A percentile compares a stretch with the other conserved stretches of the same genome.
These are phyloP conservation scores for Diaporthe velutina DNA, from an alignment of 2,329 filamentous ascomycete genomes.

Conservation along the genomic window DNA sequence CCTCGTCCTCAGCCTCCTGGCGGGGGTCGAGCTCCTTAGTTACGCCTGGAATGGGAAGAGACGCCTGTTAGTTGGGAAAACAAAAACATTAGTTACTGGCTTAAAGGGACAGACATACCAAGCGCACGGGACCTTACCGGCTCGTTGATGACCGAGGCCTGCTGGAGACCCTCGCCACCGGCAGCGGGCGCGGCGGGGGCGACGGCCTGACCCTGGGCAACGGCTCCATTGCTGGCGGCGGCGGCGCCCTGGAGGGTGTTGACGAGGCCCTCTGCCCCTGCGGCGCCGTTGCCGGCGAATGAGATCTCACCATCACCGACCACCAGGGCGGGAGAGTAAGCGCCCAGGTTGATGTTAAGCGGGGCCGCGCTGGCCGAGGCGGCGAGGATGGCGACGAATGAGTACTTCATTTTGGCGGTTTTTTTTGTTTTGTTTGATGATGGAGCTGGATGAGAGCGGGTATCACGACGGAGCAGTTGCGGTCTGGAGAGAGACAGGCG, in stretches of 20 bases:
- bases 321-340: slow-evolving; percentile 64
- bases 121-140: slow-evolving; percentile 31
- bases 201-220: slow-evolving; percentile 35
- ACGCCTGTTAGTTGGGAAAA: slow-evolving; percentile 28
- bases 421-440: background rate
- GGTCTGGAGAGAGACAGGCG: background rate
- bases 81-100: background rate
- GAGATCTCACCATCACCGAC: slow-evolving; percentile 67
- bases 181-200: slow-evolving; percentile 23
- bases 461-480: slow-evolving; percentile 1
- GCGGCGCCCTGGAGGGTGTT: slow-evolving; percentile 58
- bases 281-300: slow-evolving; percentile 54
- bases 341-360: slow-evolving; percentile 65
- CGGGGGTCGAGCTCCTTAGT: slow-evolving; percentile 38
- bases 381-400: slow-evolving; percentile 34
- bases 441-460: background rate
- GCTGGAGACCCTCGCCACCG: slow-evolving; percentile 20
- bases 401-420: slow-evolving; percentile 39
- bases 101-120: slow-evolving; percentile 15
- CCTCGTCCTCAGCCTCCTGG: slow-evolving; percentile 1
- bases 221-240: slow-evolving; percentile 52
- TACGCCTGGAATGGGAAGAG: slow-evolving; percentile 31
- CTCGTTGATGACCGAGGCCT: slow-evolving; percentile 35
- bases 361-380: slow-evolving; percentile 53
- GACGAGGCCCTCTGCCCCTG: slow-evolving; percentile 55